phyloP scores from a whole-genome alignment of 2,329 filamentous ascomycete genomes.

The Xylaria sp. region DNA sequence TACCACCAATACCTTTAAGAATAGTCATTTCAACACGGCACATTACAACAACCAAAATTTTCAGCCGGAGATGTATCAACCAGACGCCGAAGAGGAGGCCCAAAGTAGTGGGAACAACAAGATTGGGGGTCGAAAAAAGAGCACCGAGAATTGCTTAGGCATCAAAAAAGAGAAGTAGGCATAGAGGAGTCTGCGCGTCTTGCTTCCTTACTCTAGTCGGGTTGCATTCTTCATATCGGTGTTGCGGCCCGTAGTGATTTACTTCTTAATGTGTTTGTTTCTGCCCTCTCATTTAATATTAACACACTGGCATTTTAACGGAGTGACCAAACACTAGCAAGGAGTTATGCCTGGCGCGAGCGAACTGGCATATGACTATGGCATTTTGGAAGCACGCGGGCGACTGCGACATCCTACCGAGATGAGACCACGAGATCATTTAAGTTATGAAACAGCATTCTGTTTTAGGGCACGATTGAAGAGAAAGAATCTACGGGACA shows the following conservation, averaged over 20 bases:
- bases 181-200: constrained; percentile 44
- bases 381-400: constrained; percentile 21
- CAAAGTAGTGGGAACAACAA: constrained; percentile 40
- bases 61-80: constrained; percentile 65
- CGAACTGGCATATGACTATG: constrained; percentile 23
- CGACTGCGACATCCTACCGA: constrained; percentile 21
- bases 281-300: constrained; percentile 25
- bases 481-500: constrained; percentile 20
- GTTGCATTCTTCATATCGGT: constrained; percentile 39
- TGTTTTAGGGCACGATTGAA: constrained; percentile 15
- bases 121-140: constrained; percentile 47
- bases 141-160: constrained; percentile 47
- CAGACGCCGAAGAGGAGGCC: constrained; percentile 54
- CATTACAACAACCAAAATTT: constrained; percentile 75
- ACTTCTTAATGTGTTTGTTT: constrained; percentile 10
- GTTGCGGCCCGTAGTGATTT: constrained; percentile 36
- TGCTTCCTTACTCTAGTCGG: constrained; percentile 40
- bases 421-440: constrained; percentile 37
- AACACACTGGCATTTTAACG: constrained; percentile 17
- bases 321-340: constrained; percentile 20
- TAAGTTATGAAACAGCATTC: constrained; percentile 20
- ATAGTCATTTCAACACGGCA: constrained; percentile 73
- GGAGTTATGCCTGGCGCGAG: constrained; percentile 20
- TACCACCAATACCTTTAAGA: constrained; percentile 71
- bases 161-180: constrained; percentile 49